A percentile compares a stretch with the other conserved stretches of the same genome.
Conservation (phyloP, 805 yeast genomes). For the Metschnikowia anglica region DNA sequence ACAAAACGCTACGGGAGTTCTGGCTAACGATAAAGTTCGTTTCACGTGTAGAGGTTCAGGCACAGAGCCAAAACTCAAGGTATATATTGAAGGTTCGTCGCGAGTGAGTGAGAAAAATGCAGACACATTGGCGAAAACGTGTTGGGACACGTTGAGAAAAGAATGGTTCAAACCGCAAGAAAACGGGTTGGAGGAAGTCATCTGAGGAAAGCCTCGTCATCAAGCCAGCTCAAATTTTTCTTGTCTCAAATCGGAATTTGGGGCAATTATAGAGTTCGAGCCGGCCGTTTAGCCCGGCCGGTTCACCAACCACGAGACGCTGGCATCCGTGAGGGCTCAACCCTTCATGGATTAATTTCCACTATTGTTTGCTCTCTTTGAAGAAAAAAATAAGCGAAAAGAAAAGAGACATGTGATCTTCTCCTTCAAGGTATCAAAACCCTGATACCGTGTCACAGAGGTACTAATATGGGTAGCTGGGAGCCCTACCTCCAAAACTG, state of each 20-base stretch:
- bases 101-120: slow-evolving; percentile 46
- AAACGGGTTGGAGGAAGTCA: slow-evolving; percentile 38
- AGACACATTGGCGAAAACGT: slow-evolving; percentile 48
- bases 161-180: slow-evolving; percentile 71
- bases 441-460: too few species aligned
- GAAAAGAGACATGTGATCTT: too few species aligned
- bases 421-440: too few species aligned
- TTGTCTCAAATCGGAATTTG: too few species aligned
- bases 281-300: background rate
- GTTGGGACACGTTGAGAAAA: slow-evolving; percentile 60
- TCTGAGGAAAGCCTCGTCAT: slow-evolving; percentile 8
- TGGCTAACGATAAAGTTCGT: slow-evolving; percentile 44
- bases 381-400: background rate
- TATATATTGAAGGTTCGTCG: slow-evolving; percentile 79
- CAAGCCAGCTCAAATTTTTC: too few species aligned
- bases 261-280: too few species aligned
- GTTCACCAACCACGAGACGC: too few species aligned
- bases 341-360: background rate
- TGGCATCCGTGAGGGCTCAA: too few species aligned
- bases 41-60: slow-evolving; percentile 94
- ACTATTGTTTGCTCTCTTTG: background rate
- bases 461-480: too few species aligned
- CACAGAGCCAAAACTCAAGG: slow-evolving; percentile 92
- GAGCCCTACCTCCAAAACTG: too few species aligned
- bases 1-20: slow-evolving; percentile 11